Base-by-base conservation (phyloP, 768 basidiomycete genomes). In the Mycena olivaceomarginata region DNA sequence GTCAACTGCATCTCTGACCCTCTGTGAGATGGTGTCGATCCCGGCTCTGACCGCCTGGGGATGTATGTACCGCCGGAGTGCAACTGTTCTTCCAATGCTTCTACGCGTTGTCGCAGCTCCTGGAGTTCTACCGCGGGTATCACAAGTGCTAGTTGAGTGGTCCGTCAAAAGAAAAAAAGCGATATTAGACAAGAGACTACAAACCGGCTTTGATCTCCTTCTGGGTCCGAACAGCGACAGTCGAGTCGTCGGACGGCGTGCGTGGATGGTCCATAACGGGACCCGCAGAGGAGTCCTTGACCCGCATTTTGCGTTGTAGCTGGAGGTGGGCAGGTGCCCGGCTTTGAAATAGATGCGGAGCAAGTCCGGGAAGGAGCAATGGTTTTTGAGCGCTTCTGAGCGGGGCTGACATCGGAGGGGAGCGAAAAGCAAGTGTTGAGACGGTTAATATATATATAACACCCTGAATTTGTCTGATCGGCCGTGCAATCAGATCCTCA, bases 391-490 rank as follows among this genome's bases (percentile, higher is more conserved):
- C 60, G 6, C 67, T 68, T 70, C 43, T 46, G 56, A 41, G 68
- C 13, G 41, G 57, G 57, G 57, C 68, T 60, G 68, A 70, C 68
- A 70, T 70, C 43, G 43, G 20, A 60, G 57, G 57, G 57, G 68
- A 51, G 57, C 25, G 15, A 70, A 60, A 45, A 70, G 60, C 9
- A 70, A 59, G 68, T 60, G 57, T 60, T 15, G 56, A 57, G 67
- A 57, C 22, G 46, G 48, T 31, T 51, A 67, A 67, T 45, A 56
- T 68, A 53, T 53, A 56, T 68, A 25, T 18, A 51, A 56, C 40
- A 15, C 46, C 48, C 67, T 57, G 9, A 59, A 59, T 70, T n/a
- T 70, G 68, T 70, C 57, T 60, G 68, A 70, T 70, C 57, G 57
- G 51, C 68, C 46, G 31, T 60, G 57, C 46, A 57, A 70, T 60